Evolutionary conservation across 169 alveolate genomes (phyloP), one percentile per base, ranked within the genome.

Genomic region (Cryptosporidium bovis): DNA sequence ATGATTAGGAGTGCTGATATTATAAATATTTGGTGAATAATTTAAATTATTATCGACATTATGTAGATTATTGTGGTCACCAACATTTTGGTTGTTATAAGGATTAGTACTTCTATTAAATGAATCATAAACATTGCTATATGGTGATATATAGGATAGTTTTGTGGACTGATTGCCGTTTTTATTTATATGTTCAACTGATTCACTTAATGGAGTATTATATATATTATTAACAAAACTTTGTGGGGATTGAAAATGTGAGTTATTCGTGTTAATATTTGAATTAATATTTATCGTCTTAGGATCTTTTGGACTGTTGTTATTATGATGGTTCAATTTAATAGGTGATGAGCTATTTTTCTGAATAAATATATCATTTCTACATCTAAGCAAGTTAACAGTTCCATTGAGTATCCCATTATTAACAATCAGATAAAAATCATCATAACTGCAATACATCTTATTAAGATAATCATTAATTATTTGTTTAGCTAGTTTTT

Each of bases 321-420:
- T 24, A 24, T 24, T 24, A 24, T 24, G 27, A 24, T 24, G 27
- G 27, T 24, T 53, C 12, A n/a, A 2, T 53, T 53, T 53, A 53
- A 53, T 16, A 5, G 64, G 64, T 5, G 64, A 53, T 5, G 29
- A n/a, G 29, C 12, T 20, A n/a, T 69, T 56, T 33, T 53, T 53
- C 51, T 51, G 67, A 7, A 53, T 29, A 34, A 69, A 69, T n/a
- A 69, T 69, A 33, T 69, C 83, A 34, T 69, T 69, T 69, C 83
- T 69, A 29, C 83, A 69, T 55, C 83, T 69, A 51, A 69, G 24
- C 6, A 69, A 33, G 18, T 69, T 69, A n/a, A 53, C 56, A 33
- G 83, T 69, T 5, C 83, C 83, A 44, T 69, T 69, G 0, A 69
- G 51, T 51, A 69, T 36, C 7, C 83, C 66, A 69, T 69, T 55